Evolutionary conservation across 306 rosid species (phyloP), one percentile per base, ranked within the genome.

Genomic region (Cotoneaster glaucophyllus): DNA sequence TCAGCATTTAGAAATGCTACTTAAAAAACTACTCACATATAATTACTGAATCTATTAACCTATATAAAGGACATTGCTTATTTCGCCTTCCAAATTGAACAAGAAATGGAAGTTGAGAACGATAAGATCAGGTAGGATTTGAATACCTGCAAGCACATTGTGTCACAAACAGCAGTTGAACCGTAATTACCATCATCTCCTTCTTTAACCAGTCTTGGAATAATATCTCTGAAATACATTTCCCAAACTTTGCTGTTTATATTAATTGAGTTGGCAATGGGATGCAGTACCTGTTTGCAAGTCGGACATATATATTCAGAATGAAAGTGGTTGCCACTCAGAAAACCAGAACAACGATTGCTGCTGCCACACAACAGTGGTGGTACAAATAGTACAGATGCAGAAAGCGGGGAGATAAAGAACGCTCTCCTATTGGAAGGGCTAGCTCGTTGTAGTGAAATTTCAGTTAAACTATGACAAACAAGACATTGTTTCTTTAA

Each of bases 101-200:
- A 4, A 15, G 26, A 85, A 61, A 48, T 21, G 41, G 31, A 24
- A 14, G 17, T 26, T 18, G 61, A 25, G 25, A 66, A 32, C 8
- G 68, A 64, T n/a, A 29, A 66, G 25, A 74, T 58, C 19, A 63
- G 65, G 48, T 15, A 75, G 64, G 73, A 57, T 54, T 54, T 26
- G 70, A 71, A 77, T 81, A 96, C 98, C 99, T 96, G 97, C 93
- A 96, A 88, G 90, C 97, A 92, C 73, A 85, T 85, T 44, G 92
- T 85, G 71, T 95, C 99, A 37, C 99, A 95, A 78, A 88, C 90
- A 67, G 98, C 89, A 67, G 96, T 83, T 19, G 99, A 89, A 71
- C 99, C 99, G 31, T 73, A 84, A 74, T 96, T 96, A 21, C 97
- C 96, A 77, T 96, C 98, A 81, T 90, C 89, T 76, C 99, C 99